These are phyloP conservation scores for Neckera pumila DNA, from an alignment of 225 moss, liverwort and hornwort genomes.

Conservation along the genomic window DNA sequence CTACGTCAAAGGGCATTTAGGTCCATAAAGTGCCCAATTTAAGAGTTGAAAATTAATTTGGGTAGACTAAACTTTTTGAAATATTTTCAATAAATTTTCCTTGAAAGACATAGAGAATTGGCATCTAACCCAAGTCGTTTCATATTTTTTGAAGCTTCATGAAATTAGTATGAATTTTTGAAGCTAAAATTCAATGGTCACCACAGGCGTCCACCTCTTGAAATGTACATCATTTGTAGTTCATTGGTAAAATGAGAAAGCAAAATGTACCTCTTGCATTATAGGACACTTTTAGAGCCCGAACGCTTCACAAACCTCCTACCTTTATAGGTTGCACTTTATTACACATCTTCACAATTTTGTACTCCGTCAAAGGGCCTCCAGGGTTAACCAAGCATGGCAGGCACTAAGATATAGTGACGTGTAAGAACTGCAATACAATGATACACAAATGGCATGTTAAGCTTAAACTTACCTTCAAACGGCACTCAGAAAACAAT, in stretches of 20 bases:
- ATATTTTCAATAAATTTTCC: too few species aligned
- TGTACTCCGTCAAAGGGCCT: background rate
- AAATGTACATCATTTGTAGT: background rate
- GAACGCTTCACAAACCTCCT: accelerated
- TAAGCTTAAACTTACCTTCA: background rate
- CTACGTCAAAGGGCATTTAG: too few species aligned
- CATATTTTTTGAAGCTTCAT: background rate
- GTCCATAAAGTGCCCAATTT: accelerated
- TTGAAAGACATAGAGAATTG: background rate
- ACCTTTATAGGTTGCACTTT: background rate
- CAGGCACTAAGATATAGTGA: background rate
- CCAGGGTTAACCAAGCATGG: too few species aligned
- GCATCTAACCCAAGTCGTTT: background rate
- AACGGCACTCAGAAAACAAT: background rate
- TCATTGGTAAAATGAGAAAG: background rate
- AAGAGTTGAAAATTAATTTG: too few species aligned
- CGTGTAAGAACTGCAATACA: background rate
- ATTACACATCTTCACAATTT: background rate
- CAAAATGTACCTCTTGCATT: background rate
- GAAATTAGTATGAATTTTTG: background rate
- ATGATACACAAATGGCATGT: background rate
- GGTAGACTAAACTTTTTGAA: too few species aligned
- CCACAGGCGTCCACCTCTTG: accelerated
- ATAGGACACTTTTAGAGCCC: background rate
- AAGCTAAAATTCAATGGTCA: background rate